These are phyloP conservation scores for Cryptosporidium parvum DNA, from an alignment of 169 alveolate species.

Conservation along the genomic window DNA sequence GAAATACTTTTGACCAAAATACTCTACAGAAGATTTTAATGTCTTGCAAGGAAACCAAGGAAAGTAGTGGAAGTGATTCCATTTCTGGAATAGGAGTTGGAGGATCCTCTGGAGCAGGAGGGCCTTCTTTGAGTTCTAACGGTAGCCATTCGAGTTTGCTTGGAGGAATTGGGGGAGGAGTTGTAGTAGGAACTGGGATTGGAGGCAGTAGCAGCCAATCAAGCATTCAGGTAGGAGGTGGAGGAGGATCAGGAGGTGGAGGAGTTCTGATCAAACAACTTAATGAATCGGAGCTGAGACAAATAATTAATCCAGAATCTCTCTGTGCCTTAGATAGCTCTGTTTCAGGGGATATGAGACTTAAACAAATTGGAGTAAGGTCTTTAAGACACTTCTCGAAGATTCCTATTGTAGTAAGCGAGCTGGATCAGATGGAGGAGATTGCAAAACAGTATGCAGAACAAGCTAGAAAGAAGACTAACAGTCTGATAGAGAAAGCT, in stretches of 20 bases:
- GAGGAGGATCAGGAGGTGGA: not conserved
- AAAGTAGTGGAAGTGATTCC: not conserved
- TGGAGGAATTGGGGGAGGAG: not conserved
- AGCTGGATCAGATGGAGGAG: conserved; percentile 67
- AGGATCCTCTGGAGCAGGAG: conserved; percentile 3
- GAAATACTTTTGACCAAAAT: conserved; percentile 52
- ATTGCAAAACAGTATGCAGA: conserved; percentile 64
- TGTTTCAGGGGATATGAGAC: conserved; percentile 82
- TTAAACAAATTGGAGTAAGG: conserved; percentile 83
- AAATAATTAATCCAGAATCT: conserved; percentile 85
- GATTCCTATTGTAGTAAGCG: conserved; percentile 70
- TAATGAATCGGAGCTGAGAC: conserved; percentile 82
- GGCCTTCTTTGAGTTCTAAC: not conserved
- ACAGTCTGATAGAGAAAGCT: not conserved
- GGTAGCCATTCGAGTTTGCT: not conserved
- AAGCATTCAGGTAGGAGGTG: not conserved
- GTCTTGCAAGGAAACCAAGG: conserved; percentile 67
- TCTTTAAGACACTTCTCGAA: conserved; percentile 62
- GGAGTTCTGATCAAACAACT: conserved; percentile 63
- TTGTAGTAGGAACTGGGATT: not conserved
- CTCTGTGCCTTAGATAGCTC: conserved; percentile 87
- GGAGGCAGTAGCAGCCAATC: not conserved
- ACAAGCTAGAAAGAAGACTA: conserved; percentile 31
- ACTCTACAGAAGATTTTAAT: conserved; percentile 46
- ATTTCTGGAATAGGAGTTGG: not conserved